Evolutionary conservation across 441 rosid species (phyloP), one percentile per base, ranked within the genome.

Genomic region (Croton setiger): DNA sequence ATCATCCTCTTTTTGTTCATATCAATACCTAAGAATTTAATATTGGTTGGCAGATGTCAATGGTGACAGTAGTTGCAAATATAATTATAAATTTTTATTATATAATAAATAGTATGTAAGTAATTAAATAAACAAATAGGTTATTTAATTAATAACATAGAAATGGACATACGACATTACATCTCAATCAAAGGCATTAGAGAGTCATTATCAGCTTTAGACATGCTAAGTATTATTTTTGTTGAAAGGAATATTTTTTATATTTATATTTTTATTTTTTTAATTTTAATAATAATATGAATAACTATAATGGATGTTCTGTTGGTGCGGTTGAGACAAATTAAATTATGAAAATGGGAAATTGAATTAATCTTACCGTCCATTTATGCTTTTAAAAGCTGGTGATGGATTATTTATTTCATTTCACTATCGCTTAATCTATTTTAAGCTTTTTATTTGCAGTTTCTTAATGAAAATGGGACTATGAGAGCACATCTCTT

Each of bases 191-290:
- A 47, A 57, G 52, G 20, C 37, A 54, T 41, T 15, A 31, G 13
- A 23, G 60, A 47, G 66, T 69, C 73, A 51, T 47, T 39, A 43
- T 74, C 70, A 69, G 12, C 39, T 5, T 60, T 58, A 0, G 14
- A 20, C 2, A 4, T 53, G 7, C 14, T n/a, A 9, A 21, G 23
- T 59, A 33, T 27, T 27, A 0, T 52, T 45, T 44, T 0, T 15
- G 41, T 17, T 27, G 54, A 17, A 47, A 41, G 9, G 4, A 54
- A 37, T 14, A 14, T 39, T 43, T 39, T 39, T 39, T 39, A 27
- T 27, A 27, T 27, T 0, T 27, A 27, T 27, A 27, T 37, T 36
- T 36, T 36, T 36, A 4, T 37, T 1, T 37, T 37, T 37, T 53
- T 5, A 56, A 14, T 0, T 14, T 39, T n/a, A 27, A 27, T 27